Conservation (phyloP, 305 asterid genomes). For the Coffea humblotiana region DNA sequence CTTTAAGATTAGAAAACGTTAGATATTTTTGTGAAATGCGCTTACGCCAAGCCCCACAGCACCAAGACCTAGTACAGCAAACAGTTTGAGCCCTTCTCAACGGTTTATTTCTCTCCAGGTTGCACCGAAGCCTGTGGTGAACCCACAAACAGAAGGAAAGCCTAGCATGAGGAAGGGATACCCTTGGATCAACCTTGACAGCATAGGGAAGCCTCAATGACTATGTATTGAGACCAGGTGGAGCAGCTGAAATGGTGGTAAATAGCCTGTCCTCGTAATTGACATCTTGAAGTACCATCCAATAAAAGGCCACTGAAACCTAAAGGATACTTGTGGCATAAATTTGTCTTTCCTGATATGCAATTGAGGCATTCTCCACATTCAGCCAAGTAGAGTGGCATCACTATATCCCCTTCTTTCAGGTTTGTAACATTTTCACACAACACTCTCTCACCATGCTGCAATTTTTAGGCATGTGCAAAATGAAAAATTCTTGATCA, state of each 20-base stretch:
- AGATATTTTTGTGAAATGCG: not conserved
- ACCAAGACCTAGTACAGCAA: constrained; percentile 82
- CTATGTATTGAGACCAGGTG: constrained; percentile 76
- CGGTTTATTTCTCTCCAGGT: constrained; percentile 44
- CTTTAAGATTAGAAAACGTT: too few species aligned
- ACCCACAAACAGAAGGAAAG: constrained; percentile 75
- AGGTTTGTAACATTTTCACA: constrained; percentile 46
- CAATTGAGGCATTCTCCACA: constrained; percentile 73
- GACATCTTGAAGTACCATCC: constrained; percentile 79
- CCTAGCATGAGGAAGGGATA: constrained; percentile 76
- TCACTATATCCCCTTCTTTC: constrained; percentile 60
- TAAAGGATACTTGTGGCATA: constrained; percentile 65
- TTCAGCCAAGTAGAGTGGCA: constrained; percentile 67
- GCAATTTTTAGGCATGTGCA: not conserved
- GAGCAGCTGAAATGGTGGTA: constrained; percentile 68
- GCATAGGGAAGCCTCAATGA: constrained; percentile 53
- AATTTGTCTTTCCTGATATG: constrained; percentile 58
- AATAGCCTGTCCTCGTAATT: constrained; percentile 40
- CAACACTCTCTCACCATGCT: constrained; percentile 69
- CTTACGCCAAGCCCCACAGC: constrained; percentile 43
- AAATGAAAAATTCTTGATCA: not conserved
- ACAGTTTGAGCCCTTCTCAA: constrained; percentile 62
- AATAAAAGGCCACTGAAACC: constrained; percentile 44
- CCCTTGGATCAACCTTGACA: constrained; percentile 60
- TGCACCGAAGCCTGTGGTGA: constrained; percentile 78